Conservation (phyloP, 2,329 filamentous ascomycete species). For the Nemania abortiva region DNA sequence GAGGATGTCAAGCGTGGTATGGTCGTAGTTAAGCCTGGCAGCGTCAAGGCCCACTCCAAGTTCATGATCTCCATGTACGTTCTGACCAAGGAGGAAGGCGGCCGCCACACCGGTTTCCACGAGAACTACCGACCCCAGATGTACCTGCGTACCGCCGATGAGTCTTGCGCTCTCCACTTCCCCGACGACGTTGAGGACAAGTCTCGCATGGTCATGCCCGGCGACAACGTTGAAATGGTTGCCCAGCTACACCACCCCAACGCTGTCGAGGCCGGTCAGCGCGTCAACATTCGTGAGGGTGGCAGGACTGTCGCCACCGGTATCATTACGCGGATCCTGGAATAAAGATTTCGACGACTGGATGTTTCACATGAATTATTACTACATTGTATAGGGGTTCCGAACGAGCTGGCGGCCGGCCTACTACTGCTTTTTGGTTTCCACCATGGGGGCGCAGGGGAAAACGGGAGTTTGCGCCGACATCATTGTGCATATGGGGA, state of each 20-base stretch:
- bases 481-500: slow-evolving; percentile 44
- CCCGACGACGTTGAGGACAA: slow-evolving; percentile 83
- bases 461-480: slow-evolving; percentile 42
- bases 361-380: slow-evolving; percentile 32
- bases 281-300: slow-evolving; percentile 98
- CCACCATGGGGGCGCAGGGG: slow-evolving; percentile 36
- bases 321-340: slow-evolving; percentile 79
- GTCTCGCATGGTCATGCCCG: slow-evolving; percentile 87
- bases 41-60: slow-evolving; percentile 86
- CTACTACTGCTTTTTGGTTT: slow-evolving; percentile 34
- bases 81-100: slow-evolving; percentile 96
- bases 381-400: slow-evolving; percentile 39
- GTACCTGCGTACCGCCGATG: slow-evolving; percentile 92
- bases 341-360: slow-evolving; percentile 56
- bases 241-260: slow-evolving; percentile 86
- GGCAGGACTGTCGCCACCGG: slow-evolving; percentile 89
- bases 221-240: slow-evolving; percentile 98
- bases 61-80: slow-evolving; percentile 98
- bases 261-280: slow-evolving; percentile 90
- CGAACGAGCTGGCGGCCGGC: slow-evolving; percentile 44
- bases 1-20: slow-evolving; percentile 96
- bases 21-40: slow-evolving; percentile 88
- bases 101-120: slow-evolving; percentile 94
- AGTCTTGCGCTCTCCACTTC: slow-evolving; percentile 83
- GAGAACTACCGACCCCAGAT: slow-evolving; percentile 98